These are phyloP conservation scores for Talaromyces sp. DNA, from an alignment of 2,329 filamentous ascomycete species.

Conservation along the genomic window DNA sequence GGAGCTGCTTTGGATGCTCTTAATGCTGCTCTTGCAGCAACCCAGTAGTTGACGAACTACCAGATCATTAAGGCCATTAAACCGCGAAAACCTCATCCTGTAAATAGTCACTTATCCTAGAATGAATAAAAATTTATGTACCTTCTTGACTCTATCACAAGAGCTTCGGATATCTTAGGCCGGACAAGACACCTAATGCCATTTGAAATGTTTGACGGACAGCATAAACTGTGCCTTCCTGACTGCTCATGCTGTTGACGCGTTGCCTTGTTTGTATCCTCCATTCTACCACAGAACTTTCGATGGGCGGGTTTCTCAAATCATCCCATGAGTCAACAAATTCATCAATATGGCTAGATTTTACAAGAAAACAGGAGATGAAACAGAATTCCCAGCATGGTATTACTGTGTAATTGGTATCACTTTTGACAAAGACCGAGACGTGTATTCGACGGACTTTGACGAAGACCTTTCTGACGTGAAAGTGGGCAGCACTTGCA, in stretches of 20 bases:
- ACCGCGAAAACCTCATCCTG: background rate
- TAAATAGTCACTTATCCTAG: background rate
- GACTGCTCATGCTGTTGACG: background rate
- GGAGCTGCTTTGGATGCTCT: conserved; percentile 16
- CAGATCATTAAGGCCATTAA: background rate
- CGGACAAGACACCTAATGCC: background rate
- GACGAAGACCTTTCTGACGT: background rate
- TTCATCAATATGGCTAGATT: background rate
- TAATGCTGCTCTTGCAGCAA: conserved; percentile 16
- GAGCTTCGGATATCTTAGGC: background rate
- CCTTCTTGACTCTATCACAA: background rate
- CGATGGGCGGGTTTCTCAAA: background rate
- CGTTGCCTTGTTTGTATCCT: background rate
- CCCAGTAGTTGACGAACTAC: conserved; percentile 1
- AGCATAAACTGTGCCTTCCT: background rate
- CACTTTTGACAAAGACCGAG: background rate
- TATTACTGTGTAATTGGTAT: background rate
- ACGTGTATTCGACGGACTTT: background rate
- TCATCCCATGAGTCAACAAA: background rate
- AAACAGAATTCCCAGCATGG: background rate
- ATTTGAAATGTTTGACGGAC: too few relatives aligned
- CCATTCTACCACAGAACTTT: background rate
- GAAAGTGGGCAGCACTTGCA: background rate
- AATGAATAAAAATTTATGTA: background rate
- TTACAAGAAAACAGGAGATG: background rate